These are phyloP conservation scores for Suillus brevipes DNA, from an alignment of 768 basidiomycete genomes.

Conservation along the genomic window DNA sequence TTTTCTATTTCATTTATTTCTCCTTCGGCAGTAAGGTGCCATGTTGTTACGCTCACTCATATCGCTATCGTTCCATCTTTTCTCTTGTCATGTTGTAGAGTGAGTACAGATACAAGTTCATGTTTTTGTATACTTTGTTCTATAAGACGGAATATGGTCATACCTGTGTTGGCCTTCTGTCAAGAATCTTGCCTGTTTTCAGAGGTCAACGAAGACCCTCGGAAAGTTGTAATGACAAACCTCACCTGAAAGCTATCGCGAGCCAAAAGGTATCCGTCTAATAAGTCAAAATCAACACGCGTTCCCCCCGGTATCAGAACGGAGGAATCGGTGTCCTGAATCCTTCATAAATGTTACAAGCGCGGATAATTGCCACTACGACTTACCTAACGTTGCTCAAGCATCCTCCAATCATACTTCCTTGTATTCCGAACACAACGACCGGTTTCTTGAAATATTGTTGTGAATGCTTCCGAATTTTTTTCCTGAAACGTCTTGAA, in stretches of 20 bases:
- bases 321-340: background rate
- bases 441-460: background rate
- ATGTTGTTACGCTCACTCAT: background rate
- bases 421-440: background rate
- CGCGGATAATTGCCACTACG: too few relatives aligned
- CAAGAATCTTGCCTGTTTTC: background rate
- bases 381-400: background rate
- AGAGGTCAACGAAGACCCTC: background rate
- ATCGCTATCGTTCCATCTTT: background rate
- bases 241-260: background rate
- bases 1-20: background rate
- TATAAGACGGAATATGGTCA: background rate
- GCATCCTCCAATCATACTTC: background rate
- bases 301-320: background rate
- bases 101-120: background rate
- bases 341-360: background rate
- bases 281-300: background rate
- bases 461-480: too few relatives aligned
- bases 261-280: background rate
- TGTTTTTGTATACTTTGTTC: background rate
- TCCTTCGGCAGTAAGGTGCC: background rate
- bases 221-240: background rate
- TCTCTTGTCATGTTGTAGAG: background rate
- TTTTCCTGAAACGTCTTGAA: background rate
- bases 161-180: background rate